These are phyloP conservation scores for Circinella minor DNA, from an alignment of 371 early-diverging fungal genomes.

Conservation along the genomic window DNA sequence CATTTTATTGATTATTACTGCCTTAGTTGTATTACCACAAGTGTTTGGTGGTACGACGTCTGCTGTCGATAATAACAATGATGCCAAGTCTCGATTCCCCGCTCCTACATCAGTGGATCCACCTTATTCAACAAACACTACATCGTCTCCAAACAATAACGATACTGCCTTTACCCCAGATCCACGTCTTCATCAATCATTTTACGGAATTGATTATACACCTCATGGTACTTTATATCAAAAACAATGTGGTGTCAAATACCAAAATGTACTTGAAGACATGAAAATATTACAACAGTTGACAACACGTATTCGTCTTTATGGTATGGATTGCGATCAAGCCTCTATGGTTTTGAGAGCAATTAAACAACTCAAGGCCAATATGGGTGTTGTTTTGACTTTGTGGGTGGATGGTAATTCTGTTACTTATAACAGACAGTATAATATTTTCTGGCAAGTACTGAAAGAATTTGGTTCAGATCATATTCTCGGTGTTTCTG, in stretches of 20 bases:
- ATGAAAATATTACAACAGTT: slow-evolving; percentile 42
- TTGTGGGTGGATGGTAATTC: slow-evolving; percentile 47
- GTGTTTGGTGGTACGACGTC: neutral
- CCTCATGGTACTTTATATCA: slow-evolving; percentile 46
- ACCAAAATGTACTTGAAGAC: slow-evolving; percentile 40
- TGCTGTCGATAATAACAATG: neutral
- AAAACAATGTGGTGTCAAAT: slow-evolving; percentile 38
- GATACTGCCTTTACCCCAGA: slow-evolving; percentile 8
- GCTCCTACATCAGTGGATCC: neutral
- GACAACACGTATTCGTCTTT: slow-evolving; percentile 53
- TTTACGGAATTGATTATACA: slow-evolving; percentile 56
- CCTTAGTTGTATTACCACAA: slow-evolving; percentile 14
- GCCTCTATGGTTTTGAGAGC: slow-evolving; percentile 37
- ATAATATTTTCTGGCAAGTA: slow-evolving; percentile 30
- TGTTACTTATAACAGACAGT: slow-evolving; percentile 46
- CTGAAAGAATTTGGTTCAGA: slow-evolving; percentile 36
- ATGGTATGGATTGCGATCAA: slow-evolving; percentile 55
- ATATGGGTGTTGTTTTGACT: slow-evolving; percentile 46
- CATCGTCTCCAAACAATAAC: neutral
- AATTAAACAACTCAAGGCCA: slow-evolving; percentile 35
- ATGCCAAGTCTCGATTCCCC: neutral
- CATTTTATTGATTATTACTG: slow-evolving; percentile 8
- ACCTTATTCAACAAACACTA: neutral
- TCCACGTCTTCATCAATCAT: slow-evolving; percentile 31
- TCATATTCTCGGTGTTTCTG: slow-evolving; percentile 47